Evolutionary conservation across 164 flowering plant species (phyloP).

Genomic region (Akebia trifoliata): DNA sequence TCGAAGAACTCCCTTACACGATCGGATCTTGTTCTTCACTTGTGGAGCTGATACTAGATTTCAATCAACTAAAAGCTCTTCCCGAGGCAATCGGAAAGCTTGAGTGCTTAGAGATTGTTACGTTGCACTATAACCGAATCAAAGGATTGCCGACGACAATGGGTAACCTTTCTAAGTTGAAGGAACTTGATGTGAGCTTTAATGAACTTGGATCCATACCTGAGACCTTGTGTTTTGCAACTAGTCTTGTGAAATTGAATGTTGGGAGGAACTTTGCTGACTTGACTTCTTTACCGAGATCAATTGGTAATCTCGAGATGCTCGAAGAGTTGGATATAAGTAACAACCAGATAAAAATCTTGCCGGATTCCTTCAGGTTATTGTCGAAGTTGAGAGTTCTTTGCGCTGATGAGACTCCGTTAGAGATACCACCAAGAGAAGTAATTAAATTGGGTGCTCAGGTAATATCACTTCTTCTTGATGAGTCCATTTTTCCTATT

Average conservation of each 20-base stretch:
- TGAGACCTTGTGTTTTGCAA: slow-evolving; percentile 55
- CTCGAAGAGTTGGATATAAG: slow-evolving; percentile 76
- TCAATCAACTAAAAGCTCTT: slow-evolving; percentile 56
- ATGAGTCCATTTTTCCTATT: not conserved
- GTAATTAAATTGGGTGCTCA: slow-evolving; percentile 55
- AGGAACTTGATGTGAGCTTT: slow-evolving; percentile 66
- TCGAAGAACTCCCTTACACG: slow-evolving; percentile 61
- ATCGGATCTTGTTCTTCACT: slow-evolving; percentile 65
- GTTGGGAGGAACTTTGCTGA: slow-evolving; percentile 66
- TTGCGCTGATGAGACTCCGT: slow-evolving; percentile 60
- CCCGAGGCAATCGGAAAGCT: slow-evolving; percentile 77
- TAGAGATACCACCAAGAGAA: slow-evolving; percentile 65
- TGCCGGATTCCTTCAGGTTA: slow-evolving; percentile 64
- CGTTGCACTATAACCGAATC: slow-evolving; percentile 54
- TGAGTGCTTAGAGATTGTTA: slow-evolving; percentile 46
- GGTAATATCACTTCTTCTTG: slow-evolving; percentile 26
- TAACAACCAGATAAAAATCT: slow-evolving; percentile 45
- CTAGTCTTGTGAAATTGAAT: slow-evolving; percentile 46
- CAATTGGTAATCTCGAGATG: slow-evolving; percentile 62
- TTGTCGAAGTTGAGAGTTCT: slow-evolving; percentile 55
- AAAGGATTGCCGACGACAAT: slow-evolving; percentile 60
- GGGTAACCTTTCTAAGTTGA: slow-evolving; percentile 46
- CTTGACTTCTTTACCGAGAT: slow-evolving; percentile 51
- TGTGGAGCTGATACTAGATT: slow-evolving; percentile 50
- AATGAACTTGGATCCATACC: slow-evolving; percentile 61